A percentile compares a stretch with the other conserved stretches of the same genome.
Evolutionary conservation across 164 flowering plant species (phyloP).

Genomic region (Macadamia integrifolia): DNA sequence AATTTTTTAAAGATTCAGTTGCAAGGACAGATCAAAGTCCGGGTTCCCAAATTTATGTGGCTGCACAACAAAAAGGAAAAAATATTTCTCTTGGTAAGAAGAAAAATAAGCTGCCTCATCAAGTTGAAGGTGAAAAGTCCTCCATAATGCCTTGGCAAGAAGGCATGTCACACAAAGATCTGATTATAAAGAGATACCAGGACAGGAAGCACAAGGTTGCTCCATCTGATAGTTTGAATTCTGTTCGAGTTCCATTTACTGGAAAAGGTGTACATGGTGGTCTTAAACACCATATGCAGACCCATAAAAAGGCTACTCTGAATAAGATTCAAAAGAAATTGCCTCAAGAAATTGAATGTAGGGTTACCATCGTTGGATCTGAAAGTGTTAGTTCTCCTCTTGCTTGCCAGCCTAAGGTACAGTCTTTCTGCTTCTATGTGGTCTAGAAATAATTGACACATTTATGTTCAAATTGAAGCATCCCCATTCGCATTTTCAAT

Average conservation of each 20-base stretch:
- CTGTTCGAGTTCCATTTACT: constrained; percentile 9
- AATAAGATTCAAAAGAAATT: background rate
- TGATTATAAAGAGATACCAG: constrained; percentile 9
- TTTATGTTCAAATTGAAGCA: too few species aligned
- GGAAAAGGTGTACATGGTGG: constrained; percentile 21
- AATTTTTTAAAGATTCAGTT: constrained; percentile 10
- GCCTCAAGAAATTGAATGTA: constrained; percentile 1
- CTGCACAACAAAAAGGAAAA: constrained; percentile 12
- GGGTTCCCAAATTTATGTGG: constrained; percentile 13
- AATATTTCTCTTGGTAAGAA: constrained; percentile 20
- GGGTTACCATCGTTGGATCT: background rate
- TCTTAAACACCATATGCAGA: constrained; percentile 8
- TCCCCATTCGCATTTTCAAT: too few species aligned
- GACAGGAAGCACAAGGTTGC: constrained; percentile 12
- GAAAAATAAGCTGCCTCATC: constrained; percentile 26
- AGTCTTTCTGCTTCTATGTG: background rate
- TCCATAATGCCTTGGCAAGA: constrained; percentile 17
- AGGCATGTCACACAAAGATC: constrained; percentile 13
- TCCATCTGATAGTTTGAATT: constrained; percentile 5
- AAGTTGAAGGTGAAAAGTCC: constrained; percentile 16
- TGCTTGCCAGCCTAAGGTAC: constrained; percentile 6
- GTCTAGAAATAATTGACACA: too few species aligned
- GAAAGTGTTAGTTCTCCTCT: background rate
- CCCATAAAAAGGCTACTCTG: constrained; percentile 1
- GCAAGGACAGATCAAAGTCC: constrained; percentile 12